Base-by-base conservation (phyloP, 2,329 filamentous ascomycete species). In the Aspergillus fijiensis region DNA sequence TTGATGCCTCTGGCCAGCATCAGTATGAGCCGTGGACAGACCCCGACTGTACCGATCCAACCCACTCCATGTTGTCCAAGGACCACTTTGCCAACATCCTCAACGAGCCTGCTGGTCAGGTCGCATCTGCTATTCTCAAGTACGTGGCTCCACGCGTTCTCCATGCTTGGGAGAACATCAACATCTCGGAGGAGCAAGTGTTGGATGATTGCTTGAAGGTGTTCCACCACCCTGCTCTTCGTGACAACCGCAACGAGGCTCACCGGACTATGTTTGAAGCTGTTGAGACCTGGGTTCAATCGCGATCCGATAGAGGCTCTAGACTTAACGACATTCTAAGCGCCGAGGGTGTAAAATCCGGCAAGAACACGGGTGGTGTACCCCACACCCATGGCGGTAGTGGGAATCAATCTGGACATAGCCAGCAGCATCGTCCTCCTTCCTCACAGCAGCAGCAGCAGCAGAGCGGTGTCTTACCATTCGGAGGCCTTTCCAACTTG, bases 81-180 rank as follows among this genome's bases (percentile, higher is more conserved):
- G 90, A 94, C 65, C 90, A 94, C 71, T 94, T 93, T 69, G 90
- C 89, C 64, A 92, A 93, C 70, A 76, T 91, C 10, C 80, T 93
- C 58, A 92, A 93, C 77, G 85, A 89, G 10, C 89, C 88, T 62
- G 89, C 89, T n/a, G 89, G 90, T 5, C 82, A 87, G 48, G 84
- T 93, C 14, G 89, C 90, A 7, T 80, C 87, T 5, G 87, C 87
- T 0, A 89, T 96, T 60, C 79, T 98, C 25, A 87, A 96, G 80
- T 98, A 96, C 69, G 86, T 90, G 33, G 91, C 92, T 1, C 94
- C 94, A 2, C 90, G 94, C 35, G 80, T 98, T 51, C 82, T 99
- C 21, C 96, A 94, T 72, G 94, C 93, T 3, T 98, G 93, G 92
- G 91, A 98, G 65, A 90, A 98, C 72, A 85, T 89, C 2, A 87